A percentile compares a stretch with the other conserved stretches of the same genome.
These are phyloP conservation scores for Nymphaea thermarum DNA, from an alignment of 164 flowering plant species.

Conservation along the genomic window DNA sequence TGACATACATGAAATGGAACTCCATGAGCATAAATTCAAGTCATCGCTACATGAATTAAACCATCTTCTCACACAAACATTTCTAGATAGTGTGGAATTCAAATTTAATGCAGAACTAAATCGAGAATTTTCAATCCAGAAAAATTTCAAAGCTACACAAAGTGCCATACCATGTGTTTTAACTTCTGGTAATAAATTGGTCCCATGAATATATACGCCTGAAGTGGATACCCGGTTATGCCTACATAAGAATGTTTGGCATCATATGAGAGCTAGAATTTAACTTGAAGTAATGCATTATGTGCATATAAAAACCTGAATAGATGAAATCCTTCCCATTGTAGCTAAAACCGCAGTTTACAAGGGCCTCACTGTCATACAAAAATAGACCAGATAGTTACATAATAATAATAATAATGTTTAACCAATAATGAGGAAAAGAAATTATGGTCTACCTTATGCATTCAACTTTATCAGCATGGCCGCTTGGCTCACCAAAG, in stretches of 20 bases:
- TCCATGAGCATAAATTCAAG: not conserved
- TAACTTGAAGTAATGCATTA: not conserved
- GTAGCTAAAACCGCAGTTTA: slow-evolving; percentile 86
- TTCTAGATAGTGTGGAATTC: not conserved
- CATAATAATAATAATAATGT: not conserved
- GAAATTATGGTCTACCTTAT: slow-evolving; percentile 48
- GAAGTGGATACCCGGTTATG: slow-evolving; percentile 79
- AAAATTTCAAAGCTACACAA: not conserved
- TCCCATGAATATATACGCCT: slow-evolving; percentile 95
- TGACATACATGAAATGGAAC: too few relatives aligned
- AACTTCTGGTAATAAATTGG: slow-evolving; percentile 95
- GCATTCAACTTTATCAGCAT: slow-evolving; percentile 85
- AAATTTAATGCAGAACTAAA: not conserved
- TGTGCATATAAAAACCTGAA: slow-evolving; percentile 45
- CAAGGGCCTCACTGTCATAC: slow-evolving; percentile 68
- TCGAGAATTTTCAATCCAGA: not conserved
- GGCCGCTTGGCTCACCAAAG: slow-evolving; percentile 97
- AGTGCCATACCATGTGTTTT: slow-evolving; percentile 76
- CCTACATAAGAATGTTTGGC: slow-evolving; percentile 28
- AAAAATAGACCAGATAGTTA: slow-evolving; percentile 1
- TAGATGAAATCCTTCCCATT: slow-evolving; percentile 85
- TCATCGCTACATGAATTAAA: not conserved
- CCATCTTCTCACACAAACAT: not conserved
- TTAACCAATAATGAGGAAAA: not conserved
- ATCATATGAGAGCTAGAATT: not conserved